These are phyloP conservation scores for Ceratocystis papillata DNA, from an alignment of 2,329 filamentous ascomycete species.

Conservation along the genomic window DNA sequence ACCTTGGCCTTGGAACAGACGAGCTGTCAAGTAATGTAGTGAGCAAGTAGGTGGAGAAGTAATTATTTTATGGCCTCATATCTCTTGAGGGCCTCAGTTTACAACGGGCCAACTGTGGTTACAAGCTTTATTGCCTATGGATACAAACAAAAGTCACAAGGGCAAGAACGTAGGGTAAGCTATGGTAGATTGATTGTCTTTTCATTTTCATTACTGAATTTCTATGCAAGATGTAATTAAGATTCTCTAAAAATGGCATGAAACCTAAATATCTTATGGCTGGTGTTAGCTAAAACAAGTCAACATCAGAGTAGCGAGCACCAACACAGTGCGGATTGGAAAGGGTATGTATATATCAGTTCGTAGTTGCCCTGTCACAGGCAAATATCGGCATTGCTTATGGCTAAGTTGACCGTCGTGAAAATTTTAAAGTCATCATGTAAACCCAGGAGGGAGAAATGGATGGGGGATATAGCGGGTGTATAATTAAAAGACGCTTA, in stretches of 20 bases:
- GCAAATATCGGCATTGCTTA: constrained; percentile 38
- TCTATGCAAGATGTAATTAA: no score
- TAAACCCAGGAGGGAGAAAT: constrained; percentile 10
- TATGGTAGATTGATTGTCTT: no score
- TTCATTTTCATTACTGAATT: no score
- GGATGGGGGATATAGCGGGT: not conserved
- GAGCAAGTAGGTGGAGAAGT: no score
- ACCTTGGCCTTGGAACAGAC: constrained; percentile 15
- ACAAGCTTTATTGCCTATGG: no score
- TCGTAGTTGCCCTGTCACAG: constrained; percentile 36
- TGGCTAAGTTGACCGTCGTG: constrained; percentile 42
- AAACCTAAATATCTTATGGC: constrained; percentile 11
- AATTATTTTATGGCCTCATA: no score
- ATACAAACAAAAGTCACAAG: no score
- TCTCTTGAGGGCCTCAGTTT: no score
- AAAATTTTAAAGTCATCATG: constrained; percentile 36
- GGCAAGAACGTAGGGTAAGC: no score
- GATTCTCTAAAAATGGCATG: no score
- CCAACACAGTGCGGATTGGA: not conserved
- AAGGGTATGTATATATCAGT: constrained; percentile 17
- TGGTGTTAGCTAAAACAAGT: constrained; percentile 13
- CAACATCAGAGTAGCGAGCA: not conserved
- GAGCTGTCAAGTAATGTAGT: not conserved
- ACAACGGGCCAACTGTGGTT: no score
- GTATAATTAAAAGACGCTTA: constrained; percentile 2